A percentile compares a stretch with the other conserved stretches of the same genome.
Evolutionary conservation across 331 rosid genomes (phyloP).

Genomic region (Erythrophleum ivorense): DNA sequence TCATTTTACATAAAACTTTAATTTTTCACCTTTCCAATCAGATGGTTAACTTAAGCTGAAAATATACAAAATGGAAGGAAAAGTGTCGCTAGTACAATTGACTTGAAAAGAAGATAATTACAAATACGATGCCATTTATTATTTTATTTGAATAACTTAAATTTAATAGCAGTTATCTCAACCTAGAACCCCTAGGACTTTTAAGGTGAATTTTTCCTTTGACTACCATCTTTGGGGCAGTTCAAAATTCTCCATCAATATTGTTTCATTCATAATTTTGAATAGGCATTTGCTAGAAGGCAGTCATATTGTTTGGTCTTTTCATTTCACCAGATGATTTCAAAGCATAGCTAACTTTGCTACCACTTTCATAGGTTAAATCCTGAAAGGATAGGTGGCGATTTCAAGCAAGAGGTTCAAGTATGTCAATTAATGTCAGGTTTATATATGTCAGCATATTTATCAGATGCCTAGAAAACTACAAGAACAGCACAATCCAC

Average conservation of each 20-base stretch:
- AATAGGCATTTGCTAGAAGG: constrained; percentile 21
- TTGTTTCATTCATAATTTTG: constrained; percentile 8
- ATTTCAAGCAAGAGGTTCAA: constrained; percentile 96
- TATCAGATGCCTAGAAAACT: constrained; percentile 29
- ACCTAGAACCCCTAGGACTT: neutral
- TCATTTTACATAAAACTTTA: neutral
- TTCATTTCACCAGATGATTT: constrained; percentile 26
- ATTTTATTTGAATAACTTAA: neutral
- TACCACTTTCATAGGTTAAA: constrained; percentile 65
- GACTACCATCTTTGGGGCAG: too few species aligned
- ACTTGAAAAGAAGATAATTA: neutral
- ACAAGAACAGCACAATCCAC: constrained; percentile 28
- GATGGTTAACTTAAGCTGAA: neutral
- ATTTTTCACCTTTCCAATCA: neutral
- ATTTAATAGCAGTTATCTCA: neutral
- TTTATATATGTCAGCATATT: constrained; percentile 24
- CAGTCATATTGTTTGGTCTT: neutral
- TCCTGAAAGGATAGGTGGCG: constrained; percentile 98
- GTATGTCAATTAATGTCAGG: constrained; percentile 56
- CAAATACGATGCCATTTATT: neutral
- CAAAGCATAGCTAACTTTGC: constrained; percentile 37
- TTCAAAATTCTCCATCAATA: neutral
- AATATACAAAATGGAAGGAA: neutral
- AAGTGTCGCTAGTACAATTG: neutral
- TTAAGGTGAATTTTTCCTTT: neutral